Conservation (phyloP, 345 rosid species). For the rapeseed (Brassica napus) region DNA sequence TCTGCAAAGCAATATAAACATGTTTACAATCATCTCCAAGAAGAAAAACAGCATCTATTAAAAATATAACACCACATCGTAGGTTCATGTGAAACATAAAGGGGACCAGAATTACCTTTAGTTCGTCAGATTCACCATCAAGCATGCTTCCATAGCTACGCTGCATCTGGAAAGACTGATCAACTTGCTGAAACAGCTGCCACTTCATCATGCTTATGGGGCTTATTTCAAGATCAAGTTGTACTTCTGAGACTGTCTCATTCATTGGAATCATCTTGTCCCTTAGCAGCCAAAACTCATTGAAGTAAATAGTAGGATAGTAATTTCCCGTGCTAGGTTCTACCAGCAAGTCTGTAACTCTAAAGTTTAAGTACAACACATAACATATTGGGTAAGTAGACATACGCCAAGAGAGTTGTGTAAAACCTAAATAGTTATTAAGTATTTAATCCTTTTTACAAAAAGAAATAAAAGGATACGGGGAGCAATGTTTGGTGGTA, state of each 20-base stretch:
- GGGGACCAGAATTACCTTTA: conserved; percentile 59
- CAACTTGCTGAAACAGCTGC: conserved; percentile 94
- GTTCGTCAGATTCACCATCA: conserved; percentile 98
- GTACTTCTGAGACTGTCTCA: conserved; percentile 73
- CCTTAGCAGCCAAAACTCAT: conserved; percentile 95
- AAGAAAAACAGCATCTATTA: conserved; percentile 3
- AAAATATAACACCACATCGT: background rate
- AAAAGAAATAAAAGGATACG: conserved; percentile 65
- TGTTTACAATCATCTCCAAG: background rate
- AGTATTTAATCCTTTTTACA: background rate
- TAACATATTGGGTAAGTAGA: conserved; percentile 5
- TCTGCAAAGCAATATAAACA: conserved; percentile 48
- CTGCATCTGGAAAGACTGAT: conserved; percentile 98
- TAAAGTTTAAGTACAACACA: conserved; percentile 62
- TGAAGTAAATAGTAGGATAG: conserved; percentile 79
- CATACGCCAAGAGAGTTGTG: background rate
- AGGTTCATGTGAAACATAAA: conserved; percentile 9
- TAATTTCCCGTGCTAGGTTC: conserved; percentile 74
- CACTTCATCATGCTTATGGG: conserved; percentile 98
- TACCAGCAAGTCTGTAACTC: conserved; percentile 66
- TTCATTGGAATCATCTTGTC: conserved; percentile 77
- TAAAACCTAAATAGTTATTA: conserved; percentile 5
- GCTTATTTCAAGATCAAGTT: conserved; percentile 81
- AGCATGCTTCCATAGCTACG: conserved; percentile 98
- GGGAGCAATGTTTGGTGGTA: conserved; percentile 92